Evolutionary conservation across 2,329 filamentous ascomycete species (phyloP).

Genomic region (Calonectria naviculata): DNA sequence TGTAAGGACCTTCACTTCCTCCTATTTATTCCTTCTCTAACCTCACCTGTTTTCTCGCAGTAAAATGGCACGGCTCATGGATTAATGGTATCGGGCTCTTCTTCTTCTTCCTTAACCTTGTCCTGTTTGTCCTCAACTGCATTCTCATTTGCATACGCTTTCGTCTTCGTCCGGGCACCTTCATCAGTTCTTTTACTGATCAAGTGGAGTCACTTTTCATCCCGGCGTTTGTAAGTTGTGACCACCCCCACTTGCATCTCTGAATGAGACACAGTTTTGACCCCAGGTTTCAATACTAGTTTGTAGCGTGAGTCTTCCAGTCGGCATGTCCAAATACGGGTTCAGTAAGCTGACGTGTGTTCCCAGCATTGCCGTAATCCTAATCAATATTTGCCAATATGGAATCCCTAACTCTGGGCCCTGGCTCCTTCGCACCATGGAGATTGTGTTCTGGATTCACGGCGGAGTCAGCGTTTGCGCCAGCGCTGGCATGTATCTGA

Average conservation of each 20-base stretch:
- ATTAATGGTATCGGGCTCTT: slow-evolving; percentile 68
- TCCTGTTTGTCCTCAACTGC: slow-evolving; percentile 72
- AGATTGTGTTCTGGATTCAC: slow-evolving; percentile 81
- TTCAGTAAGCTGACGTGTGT: neutral
- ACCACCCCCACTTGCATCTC: slow-evolving; percentile 15
- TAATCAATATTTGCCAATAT: slow-evolving; percentile 84
- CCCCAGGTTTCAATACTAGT: slow-evolving; percentile 39
- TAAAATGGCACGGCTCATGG: slow-evolving; percentile 57
- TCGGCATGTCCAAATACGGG: neutral
- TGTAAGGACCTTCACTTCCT: slow-evolving; percentile 14
- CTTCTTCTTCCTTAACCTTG: slow-evolving; percentile 72
- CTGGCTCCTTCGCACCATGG: slow-evolving; percentile 72
- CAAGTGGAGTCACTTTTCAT: slow-evolving; percentile 84
- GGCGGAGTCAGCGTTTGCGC: slow-evolving; percentile 73
- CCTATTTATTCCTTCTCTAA: neutral
- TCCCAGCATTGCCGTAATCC: slow-evolving; percentile 75
- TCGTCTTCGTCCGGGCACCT: slow-evolving; percentile 75
- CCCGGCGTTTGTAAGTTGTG: slow-evolving; percentile 65
- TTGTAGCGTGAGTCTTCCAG: slow-evolving; percentile 54
- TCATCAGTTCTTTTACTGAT: slow-evolving; percentile 78
- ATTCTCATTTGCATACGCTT: slow-evolving; percentile 76
- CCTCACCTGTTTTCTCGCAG: slow-evolving; percentile 19
- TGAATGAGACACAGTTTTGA: slow-evolving; percentile 2
- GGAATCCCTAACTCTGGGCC: slow-evolving; percentile 69
- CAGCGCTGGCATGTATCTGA: slow-evolving; percentile 78